Base-by-base conservation (phyloP, 176 grass and related monocot genomes). In the Echinochloa phyllopogon region DNA sequence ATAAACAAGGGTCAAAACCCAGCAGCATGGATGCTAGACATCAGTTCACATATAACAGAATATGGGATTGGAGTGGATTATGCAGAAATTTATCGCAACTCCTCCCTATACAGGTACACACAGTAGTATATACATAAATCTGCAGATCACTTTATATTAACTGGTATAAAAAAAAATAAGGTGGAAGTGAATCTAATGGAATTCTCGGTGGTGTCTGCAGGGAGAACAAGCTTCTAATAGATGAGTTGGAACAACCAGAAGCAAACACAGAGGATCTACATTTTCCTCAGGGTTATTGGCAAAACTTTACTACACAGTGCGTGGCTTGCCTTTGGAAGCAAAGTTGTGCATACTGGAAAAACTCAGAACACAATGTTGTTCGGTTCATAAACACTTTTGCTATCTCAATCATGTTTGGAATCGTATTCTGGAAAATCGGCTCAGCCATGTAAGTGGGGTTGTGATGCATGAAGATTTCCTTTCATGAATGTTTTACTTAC, bases 331-430 rank as follows among this genome's bases (percentile, higher is more conserved):
- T 95, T 81, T 98, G 95, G 95, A 98, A 98, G 74, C 89, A 93
- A 79, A 88, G 84, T 61, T 92, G 87, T 74, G 92, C 95, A 51
- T 95, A 98, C n/a, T 98, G 95, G 95, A 98, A 98, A 82, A 98
- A 95, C 83, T 86, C 93, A 33, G 93, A 98, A 65, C 89, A 91
- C 62, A 98, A 98, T 83, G 76, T 93, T 61, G 93, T 93, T 47
- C 91, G 93, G 67, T 94, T 98, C 41, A 44, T 98, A 66, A 95
- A 94, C 77, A 88, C 96, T 39, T 82, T 95, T 83, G 84, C 81
- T 33, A 76, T 94, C 43, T 90, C 96, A 58, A 80, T 95, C 85
- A 72, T 95, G 64, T 92, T 98, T 37, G 96, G 96, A 42, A 61
- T 85, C n/a, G 91, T 95, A 55, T 98, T 98, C 83, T 95, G 91